These are phyloP conservation scores for Alnus rubra DNA, from an alignment of 306 rosid species.

Conservation along the genomic window DNA sequence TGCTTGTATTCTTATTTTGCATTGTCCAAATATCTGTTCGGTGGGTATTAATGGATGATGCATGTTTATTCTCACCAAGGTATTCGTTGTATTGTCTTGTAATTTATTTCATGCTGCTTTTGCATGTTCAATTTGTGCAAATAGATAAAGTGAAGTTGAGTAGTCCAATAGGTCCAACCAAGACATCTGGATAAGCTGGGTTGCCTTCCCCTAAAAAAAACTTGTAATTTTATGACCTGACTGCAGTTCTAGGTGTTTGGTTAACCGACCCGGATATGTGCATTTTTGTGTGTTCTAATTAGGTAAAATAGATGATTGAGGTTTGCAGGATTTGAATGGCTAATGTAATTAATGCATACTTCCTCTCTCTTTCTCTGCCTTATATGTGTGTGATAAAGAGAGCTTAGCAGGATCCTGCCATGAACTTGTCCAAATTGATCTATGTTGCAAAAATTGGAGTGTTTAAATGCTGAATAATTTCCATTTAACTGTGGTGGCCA, in stretches of 20 bases:
- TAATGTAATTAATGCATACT: not conserved
- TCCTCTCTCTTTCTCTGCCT: not conserved
- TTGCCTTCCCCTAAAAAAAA: not conserved
- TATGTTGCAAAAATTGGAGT: not conserved
- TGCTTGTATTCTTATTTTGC: not conserved
- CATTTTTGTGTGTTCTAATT: not conserved
- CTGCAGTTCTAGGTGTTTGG: not conserved
- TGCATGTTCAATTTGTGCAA: not conserved
- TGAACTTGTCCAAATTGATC: not conserved
- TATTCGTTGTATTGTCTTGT: not conserved
- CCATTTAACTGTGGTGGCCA: not conserved
- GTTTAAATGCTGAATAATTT: not conserved
- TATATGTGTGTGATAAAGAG: not conserved
- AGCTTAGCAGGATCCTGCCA: not conserved
- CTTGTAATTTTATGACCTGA: not conserved
- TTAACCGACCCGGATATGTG: not conserved
- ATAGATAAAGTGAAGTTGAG: not conserved
- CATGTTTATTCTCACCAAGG: not conserved
- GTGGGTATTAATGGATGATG: constrained; percentile 3
- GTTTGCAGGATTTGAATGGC: not conserved
- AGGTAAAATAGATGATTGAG: not conserved
- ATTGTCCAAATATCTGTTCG: not conserved
- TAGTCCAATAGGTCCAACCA: not conserved
- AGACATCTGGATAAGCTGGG: not conserved
- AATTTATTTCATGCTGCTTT: not conserved